Conservation (phyloP, 2,329 filamentous ascomycete genomes). For the Colletotrichum spinosum region DNA sequence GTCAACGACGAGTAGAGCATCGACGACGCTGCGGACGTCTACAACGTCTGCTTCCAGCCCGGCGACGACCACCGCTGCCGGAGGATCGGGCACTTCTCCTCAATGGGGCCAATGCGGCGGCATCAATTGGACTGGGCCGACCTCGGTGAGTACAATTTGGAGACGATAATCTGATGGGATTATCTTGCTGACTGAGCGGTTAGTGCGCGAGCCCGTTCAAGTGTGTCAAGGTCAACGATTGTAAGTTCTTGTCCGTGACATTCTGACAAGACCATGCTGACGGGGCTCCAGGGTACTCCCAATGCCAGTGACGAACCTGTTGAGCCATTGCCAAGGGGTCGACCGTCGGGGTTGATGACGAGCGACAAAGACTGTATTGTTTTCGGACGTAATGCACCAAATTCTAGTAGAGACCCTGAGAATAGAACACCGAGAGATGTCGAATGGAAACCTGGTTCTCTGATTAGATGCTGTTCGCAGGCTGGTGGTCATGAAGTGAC, state of each 20-base stretch:
- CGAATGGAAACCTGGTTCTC: background rate
- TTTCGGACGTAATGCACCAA: background rate
- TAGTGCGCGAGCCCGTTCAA: constrained; percentile 27
- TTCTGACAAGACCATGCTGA: background rate
- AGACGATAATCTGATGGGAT: too few relatives aligned
- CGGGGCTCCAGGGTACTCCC: constrained; percentile 26
- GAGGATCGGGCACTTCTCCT: constrained; percentile 22
- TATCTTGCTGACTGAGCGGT: constrained; percentile 7
- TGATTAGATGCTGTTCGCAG: constrained; percentile 3
- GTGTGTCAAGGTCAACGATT: constrained; percentile 29
- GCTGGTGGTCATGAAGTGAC: background rate
- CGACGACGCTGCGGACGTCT: constrained; percentile 24
- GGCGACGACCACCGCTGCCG: constrained; percentile 21
- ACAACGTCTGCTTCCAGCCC: background rate
- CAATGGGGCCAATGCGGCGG: constrained; percentile 36
- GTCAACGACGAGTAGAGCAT: constrained; percentile 22
- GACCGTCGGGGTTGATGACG: background rate
- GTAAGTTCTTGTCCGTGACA: background rate
- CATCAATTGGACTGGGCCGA: constrained; percentile 25
- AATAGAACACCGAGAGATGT: background rate
- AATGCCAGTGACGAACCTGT: constrained; percentile 19
- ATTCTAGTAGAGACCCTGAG: background rate
- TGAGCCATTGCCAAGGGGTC: background rate
- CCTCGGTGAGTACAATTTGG: constrained; percentile 10
- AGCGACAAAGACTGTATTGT: constrained; percentile 8